Conservation (phyloP, 176 grass and related monocot genomes). For the Lolium perenne region DNA sequence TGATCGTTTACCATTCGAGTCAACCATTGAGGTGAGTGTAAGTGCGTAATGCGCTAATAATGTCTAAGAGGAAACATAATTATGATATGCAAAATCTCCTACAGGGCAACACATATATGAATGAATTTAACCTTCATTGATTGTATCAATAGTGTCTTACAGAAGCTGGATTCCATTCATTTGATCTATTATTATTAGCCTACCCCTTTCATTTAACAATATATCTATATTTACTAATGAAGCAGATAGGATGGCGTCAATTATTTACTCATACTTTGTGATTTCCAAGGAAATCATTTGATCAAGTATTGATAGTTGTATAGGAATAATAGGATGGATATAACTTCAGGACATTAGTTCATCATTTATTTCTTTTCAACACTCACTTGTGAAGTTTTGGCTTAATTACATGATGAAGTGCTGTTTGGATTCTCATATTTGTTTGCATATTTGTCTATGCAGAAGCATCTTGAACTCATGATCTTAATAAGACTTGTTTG, state of each 20-base stretch:
- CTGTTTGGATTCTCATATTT: neutral
- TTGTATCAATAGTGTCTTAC: neutral
- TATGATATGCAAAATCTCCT: neutral
- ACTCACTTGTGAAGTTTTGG: neutral
- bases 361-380: neutral
- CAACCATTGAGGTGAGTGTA: constrained; percentile 27
- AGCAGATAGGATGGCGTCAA: neutral
- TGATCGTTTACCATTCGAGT: constrained; percentile 38
- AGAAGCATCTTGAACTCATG: neutral
- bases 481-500: neutral
- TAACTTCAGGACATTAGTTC: constrained; percentile 7
- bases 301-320: neutral
- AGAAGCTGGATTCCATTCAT: neutral
- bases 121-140: neutral
- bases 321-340: neutral
- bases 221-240: neutral
- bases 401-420: neutral
- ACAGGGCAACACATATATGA: neutral
- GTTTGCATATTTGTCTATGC: constrained; percentile 12
- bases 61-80: neutral
- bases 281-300: neutral
- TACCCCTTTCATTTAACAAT: neutral
- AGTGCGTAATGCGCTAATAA: neutral
- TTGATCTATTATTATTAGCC: neutral
- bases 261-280: constrained; percentile 7